phyloP scores from a whole-genome alignment of 225 moss, liverwort and hornwort genomes.

The Ulota crispa region DNA sequence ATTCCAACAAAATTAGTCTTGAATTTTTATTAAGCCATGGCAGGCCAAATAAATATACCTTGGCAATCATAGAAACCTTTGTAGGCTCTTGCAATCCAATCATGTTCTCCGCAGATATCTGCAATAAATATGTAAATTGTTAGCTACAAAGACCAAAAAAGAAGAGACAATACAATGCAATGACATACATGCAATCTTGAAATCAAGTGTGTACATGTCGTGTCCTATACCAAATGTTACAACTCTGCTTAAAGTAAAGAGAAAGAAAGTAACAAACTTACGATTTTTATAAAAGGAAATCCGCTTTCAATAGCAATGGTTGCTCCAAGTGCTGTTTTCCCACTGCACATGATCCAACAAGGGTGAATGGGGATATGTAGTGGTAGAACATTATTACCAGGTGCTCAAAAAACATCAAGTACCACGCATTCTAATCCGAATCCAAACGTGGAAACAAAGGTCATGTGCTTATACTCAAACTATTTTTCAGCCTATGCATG shows the following conservation, averaged over 20 bases:
- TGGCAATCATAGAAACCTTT: conserved; percentile 85
- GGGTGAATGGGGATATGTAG: background rate
- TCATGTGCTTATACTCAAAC: background rate
- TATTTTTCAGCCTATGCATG: background rate
- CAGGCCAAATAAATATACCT: conserved; percentile 48
- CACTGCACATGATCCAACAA: conserved; percentile 53
- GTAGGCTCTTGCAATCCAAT: conserved; percentile 83
- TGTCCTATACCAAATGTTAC: background rate
- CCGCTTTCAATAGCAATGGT: conserved; percentile 78
- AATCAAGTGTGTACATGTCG: background rate
- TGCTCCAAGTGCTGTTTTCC: conserved; percentile 92
- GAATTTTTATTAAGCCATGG: background rate
- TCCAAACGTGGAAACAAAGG: background rate
- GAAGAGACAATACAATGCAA: background rate
- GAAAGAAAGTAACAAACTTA: conserved; percentile 41
- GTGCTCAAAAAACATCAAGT: background rate
- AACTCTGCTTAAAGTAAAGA: background rate
- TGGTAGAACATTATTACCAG: background rate
- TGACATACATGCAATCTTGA: background rate
- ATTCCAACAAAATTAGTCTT: background rate
- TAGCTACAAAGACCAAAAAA: background rate
- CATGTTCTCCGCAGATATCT: conserved; percentile 95
- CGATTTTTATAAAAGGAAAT: conserved; percentile 90
- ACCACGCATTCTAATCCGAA: background rate
- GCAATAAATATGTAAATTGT: conserved; percentile 16